These are phyloP conservation scores for Diphasiastrum complanatum DNA, from an alignment of 83 land plant genomes.

Conservation along the genomic window DNA sequence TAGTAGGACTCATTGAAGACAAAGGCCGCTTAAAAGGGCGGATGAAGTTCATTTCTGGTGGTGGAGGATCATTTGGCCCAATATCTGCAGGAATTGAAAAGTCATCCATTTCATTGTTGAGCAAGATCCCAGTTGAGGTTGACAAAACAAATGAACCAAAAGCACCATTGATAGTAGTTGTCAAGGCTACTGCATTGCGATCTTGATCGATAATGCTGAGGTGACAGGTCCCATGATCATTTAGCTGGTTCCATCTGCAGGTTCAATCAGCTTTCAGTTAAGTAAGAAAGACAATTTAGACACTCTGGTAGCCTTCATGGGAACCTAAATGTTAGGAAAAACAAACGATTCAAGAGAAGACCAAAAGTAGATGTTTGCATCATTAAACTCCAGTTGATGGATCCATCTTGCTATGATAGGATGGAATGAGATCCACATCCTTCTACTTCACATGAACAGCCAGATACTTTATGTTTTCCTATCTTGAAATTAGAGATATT, in stretches of 20 bases:
- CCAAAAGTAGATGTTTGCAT: neutral
- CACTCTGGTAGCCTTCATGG: no score
- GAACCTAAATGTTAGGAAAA: no score
- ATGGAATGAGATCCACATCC: neutral
- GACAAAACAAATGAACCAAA: conserved; percentile 80
- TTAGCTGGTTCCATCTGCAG: conserved; percentile 70
- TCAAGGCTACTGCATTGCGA: conserved; percentile 81
- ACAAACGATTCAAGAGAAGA: neutral
- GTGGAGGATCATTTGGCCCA: conserved; percentile 55
- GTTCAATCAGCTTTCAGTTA: no score
- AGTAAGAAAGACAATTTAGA: no score
- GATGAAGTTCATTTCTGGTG: conserved; percentile 74
- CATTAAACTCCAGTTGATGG: neutral
- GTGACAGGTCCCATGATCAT: conserved; percentile 88
- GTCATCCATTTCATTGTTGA: conserved; percentile 95
- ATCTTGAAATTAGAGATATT: neutral
- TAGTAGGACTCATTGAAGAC: conserved; percentile 88
- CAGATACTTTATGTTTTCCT: neutral
- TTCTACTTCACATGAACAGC: neutral
- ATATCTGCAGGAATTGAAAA: conserved; percentile 62
- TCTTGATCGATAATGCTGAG: conserved; percentile 78
- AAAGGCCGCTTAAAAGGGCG: conserved; percentile 71
- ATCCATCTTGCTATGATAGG: neutral
- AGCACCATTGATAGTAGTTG: conserved; percentile 58
- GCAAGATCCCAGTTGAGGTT: conserved; percentile 72